Conservation (phyloP, 306 rosid genomes). For the Pyrus betulifolia region DNA sequence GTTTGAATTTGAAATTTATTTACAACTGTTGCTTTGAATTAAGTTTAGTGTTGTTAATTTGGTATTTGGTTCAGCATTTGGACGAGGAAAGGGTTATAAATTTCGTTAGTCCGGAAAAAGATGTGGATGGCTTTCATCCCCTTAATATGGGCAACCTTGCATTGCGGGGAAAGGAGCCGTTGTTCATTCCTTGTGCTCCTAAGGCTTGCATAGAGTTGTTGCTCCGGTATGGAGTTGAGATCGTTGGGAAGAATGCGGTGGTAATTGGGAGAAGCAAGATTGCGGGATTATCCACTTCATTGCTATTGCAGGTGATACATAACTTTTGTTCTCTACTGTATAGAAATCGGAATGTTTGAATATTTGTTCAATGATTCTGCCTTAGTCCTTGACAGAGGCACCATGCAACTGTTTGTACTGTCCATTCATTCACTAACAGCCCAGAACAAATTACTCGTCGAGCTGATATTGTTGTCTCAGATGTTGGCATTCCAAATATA, state of each 20-base stretch:
- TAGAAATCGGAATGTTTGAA: neutral
- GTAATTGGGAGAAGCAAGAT: constrained; percentile 24
- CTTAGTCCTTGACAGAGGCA: constrained; percentile 33
- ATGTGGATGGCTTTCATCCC: constrained; percentile 29
- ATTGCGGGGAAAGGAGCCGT: constrained; percentile 22
- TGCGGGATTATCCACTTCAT: constrained; percentile 19
- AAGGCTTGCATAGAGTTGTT: constrained; percentile 26
- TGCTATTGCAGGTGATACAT: constrained; percentile 14
- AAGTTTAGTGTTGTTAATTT: neutral
- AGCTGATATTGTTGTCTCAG: constrained; percentile 46
- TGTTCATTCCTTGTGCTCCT: constrained; percentile 20
- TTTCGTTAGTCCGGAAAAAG: constrained; percentile 14
- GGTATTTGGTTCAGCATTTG: constrained; percentile 12
- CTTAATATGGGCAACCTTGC: constrained; percentile 30
- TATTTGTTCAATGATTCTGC: neutral
- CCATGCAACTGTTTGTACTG: constrained; percentile 39
- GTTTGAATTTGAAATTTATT: neutral
- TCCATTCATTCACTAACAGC: constrained; percentile 35
- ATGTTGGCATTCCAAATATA: constrained; percentile 42
- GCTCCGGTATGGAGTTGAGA: constrained; percentile 15
- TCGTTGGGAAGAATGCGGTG: constrained; percentile 16
- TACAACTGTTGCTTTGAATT: neutral
- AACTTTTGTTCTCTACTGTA: neutral
- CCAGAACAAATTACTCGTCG: constrained; percentile 38
- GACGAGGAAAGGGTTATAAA: constrained; percentile 20